Evolutionary conservation across 1,284 basidiomycete species (phyloP).

Genomic region (Garcileccinum viscosum): DNA sequence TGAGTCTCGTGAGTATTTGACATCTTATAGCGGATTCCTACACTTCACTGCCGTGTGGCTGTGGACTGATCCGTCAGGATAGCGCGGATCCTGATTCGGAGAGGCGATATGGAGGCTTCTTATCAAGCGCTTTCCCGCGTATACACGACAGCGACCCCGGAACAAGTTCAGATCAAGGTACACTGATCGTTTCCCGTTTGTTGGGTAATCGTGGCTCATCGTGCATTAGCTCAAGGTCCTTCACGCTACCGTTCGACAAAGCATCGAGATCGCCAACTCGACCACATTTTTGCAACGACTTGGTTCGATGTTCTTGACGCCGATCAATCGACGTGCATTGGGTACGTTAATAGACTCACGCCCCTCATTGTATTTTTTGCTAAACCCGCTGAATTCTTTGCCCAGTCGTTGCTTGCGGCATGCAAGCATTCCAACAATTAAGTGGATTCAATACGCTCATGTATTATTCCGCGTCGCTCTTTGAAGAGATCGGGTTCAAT

Average conservation of each 20-base stretch:
- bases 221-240: constrained; percentile 58
- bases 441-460: constrained; percentile 80
- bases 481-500: constrained; percentile 81
- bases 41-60: not conserved
- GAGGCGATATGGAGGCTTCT: constrained; percentile 57
- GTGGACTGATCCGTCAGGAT: constrained; percentile 2
- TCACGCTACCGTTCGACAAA: constrained; percentile 66
- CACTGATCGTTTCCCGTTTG: not conserved
- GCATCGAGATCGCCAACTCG: constrained; percentile 64
- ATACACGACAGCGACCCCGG: constrained; percentile 67
- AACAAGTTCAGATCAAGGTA: constrained; percentile 74
- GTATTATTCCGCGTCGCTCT: constrained; percentile 82
- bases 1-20: constrained; percentile 69
- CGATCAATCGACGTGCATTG: constrained; percentile 72
- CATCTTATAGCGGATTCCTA: not conserved
- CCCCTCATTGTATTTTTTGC: constrained; percentile 1
- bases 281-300: constrained; percentile 68
- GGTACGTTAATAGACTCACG: constrained; percentile 51
- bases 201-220: not conserved
- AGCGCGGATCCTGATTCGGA: constrained; percentile 77
- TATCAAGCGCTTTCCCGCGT: constrained; percentile 64
- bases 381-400: not conserved
- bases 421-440: constrained; percentile 84
- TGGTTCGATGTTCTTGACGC: constrained; percentile 59
- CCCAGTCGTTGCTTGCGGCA: constrained; percentile 74